Percentiles rank a stretch among this genome's conserved stretches.
Evolutionary conservation across 202 grass and related monocot species (phyloP).

Genomic region (Elaeis oleifera): DNA sequence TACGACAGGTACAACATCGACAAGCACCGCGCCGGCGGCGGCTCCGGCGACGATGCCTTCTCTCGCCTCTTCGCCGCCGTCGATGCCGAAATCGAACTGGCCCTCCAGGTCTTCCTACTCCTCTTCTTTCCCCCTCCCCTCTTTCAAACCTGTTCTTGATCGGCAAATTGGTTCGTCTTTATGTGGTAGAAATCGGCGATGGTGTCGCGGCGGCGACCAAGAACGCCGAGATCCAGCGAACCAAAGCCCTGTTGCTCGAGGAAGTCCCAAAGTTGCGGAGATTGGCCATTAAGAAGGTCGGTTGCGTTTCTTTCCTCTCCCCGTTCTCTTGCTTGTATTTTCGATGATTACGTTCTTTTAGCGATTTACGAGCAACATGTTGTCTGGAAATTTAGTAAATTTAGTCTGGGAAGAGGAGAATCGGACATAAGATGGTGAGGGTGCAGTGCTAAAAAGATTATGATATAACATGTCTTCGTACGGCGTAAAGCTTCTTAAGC

Average conservation of each 20-base stretch:
- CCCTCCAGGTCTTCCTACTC: constrained; percentile 45
- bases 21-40: constrained; percentile 44
- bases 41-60: constrained; percentile 70
- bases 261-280: constrained; percentile 87
- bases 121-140: too few relatives aligned
- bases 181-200: constrained; percentile 63
- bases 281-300: constrained; percentile 72
- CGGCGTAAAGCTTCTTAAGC: too few relatives aligned
- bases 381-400: too few relatives aligned
- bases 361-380: too few relatives aligned
- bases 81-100: constrained; percentile 54
- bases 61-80: constrained; percentile 75
- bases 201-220: constrained; percentile 47
- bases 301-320: neutral
- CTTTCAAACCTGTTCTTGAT: neutral
- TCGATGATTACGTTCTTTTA: too few relatives aligned
- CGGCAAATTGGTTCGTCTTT: neutral
- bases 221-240: constrained; percentile 77
- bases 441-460: too few relatives aligned
- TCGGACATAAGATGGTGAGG: too few relatives aligned
- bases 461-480: too few relatives aligned
- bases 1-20: constrained; percentile 88
- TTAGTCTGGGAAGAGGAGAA: too few relatives aligned
- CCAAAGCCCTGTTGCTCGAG: constrained; percentile 78
- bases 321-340: neutral